phyloP scores from a whole-genome alignment of 139 green algal species.

The Auxenochlorella protothecoides region DNA sequence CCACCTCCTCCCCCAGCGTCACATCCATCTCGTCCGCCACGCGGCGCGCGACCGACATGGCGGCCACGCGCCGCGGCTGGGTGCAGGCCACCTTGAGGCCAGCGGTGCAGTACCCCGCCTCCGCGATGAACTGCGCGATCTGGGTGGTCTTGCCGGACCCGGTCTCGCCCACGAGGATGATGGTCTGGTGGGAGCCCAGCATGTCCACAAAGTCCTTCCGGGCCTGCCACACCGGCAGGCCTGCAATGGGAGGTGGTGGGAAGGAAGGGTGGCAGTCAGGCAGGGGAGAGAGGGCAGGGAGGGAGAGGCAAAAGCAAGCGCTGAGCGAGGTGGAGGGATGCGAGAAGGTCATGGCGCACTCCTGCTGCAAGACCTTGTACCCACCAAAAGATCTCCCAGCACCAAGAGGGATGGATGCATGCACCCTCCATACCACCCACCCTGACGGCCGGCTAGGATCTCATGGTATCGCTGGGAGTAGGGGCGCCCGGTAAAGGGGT shows the following conservation, averaged over 20 bases:
- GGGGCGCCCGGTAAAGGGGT: conserved; percentile 69
- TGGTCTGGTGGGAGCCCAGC: conserved; percentile 87
- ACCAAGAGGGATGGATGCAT: neutral
- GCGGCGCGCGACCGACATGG: conserved; percentile 74
- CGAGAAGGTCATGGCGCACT: neutral
- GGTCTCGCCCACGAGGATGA: conserved; percentile 96
- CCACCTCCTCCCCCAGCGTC: conserved; percentile 69
- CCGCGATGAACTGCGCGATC: conserved; percentile 93
- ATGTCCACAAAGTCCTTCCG: conserved; percentile 88
- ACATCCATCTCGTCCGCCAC: conserved; percentile 83
- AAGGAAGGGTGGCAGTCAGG: neutral
- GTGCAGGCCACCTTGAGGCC: conserved; percentile 75
- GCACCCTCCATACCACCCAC: neutral
- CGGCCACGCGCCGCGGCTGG: conserved; percentile 80
- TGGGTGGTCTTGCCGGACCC: conserved; percentile 98
- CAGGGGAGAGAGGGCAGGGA: neutral
- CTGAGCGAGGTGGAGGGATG: neutral
- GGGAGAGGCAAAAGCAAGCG: no score
- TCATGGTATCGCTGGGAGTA: conserved; percentile 84
- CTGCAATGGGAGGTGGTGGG: conserved; percentile 23
- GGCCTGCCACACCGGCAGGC: conserved; percentile 92
- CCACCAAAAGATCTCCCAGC: neutral
- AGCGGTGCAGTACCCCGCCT: conserved; percentile 68
- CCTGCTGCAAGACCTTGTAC: no score
- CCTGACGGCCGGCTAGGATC: conserved; percentile 78